A percentile compares a stretch with the other conserved stretches of the same genome.
Conservation (phyloP, 228 moss, liverwort and hornwort species). For the Sphagnum magellanicum region DNA sequence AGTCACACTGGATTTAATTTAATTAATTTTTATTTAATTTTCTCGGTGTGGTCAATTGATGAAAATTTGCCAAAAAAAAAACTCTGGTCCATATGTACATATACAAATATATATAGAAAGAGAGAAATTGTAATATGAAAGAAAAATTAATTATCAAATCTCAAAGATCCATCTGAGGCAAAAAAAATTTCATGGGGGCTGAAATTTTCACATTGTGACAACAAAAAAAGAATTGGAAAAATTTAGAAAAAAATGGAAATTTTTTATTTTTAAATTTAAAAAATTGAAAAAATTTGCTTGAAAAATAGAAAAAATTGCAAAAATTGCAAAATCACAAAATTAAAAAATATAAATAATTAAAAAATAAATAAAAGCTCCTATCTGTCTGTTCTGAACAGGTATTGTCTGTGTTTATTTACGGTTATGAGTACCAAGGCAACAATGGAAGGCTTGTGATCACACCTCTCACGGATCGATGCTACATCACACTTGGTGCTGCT, state of each 20-base stretch:
- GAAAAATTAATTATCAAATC: no score
- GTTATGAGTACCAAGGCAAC: slow-evolving; percentile 19
- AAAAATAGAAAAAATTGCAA: background rate
- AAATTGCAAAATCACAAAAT: background rate
- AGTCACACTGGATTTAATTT: no score
- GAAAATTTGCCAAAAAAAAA: no score
- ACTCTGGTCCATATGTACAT: no score
- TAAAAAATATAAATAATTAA: background rate
- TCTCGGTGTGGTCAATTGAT: no score
- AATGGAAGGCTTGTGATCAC: slow-evolving; percentile 16
- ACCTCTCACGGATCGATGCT: slow-evolving; percentile 18
- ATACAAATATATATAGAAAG: no score
- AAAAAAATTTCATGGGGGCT: no score
- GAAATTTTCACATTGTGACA: background rate
- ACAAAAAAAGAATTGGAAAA: background rate
- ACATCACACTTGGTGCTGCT: slow-evolving; percentile 16
- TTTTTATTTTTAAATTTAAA: no score
- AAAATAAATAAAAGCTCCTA: background rate
- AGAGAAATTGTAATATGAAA: no score
- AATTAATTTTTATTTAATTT: no score
- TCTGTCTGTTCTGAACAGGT: slow-evolving; percentile 25
- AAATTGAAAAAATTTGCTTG: no score
- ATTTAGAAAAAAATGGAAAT: background rate
- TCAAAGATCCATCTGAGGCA: no score
- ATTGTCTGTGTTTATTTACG: slow-evolving; percentile 37